These are phyloP conservation scores for Cryptomeria japonica DNA, from an alignment of 75 land plant species.

Conservation along the genomic window DNA sequence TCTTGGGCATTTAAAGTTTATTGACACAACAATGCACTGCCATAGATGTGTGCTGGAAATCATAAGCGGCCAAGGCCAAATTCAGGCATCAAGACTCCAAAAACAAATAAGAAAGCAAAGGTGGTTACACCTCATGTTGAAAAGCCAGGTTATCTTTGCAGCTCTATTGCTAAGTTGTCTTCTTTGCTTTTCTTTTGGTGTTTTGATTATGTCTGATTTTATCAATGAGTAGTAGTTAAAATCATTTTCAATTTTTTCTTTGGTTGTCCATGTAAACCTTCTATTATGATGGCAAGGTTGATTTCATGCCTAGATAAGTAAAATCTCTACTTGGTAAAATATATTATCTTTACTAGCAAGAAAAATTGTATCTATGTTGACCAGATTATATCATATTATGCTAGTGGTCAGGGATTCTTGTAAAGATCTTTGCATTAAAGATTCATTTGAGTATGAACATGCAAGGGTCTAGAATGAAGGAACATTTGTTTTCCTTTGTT, in stretches of 20 bases:
- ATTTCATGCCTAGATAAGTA: background rate
- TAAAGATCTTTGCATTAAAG: background rate
- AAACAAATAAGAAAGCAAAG: background rate
- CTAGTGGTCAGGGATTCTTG: background rate
- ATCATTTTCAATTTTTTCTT: background rate
- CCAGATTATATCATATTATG: background rate
- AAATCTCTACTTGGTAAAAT: too few relatives aligned
- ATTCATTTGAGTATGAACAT: background rate
- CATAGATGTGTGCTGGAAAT: background rate
- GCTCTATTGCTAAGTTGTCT: background rate
- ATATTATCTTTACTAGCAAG: background rate
- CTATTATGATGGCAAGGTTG: background rate
- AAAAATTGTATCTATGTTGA: background rate
- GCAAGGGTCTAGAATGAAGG: background rate
- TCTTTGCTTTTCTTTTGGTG: background rate
- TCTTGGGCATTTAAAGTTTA: background rate
- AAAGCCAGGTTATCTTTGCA: conserved; percentile 8
- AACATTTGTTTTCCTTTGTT: background rate
- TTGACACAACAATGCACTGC: background rate
- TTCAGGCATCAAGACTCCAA: background rate
- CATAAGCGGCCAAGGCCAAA: background rate
- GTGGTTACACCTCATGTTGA: background rate
- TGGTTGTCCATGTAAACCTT: background rate
- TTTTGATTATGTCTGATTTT: background rate
- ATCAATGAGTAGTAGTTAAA: background rate